These are phyloP conservation scores for Nakazawaea anatomiae DNA, from an alignment of 805 yeast species.

Conservation along the genomic window DNA sequence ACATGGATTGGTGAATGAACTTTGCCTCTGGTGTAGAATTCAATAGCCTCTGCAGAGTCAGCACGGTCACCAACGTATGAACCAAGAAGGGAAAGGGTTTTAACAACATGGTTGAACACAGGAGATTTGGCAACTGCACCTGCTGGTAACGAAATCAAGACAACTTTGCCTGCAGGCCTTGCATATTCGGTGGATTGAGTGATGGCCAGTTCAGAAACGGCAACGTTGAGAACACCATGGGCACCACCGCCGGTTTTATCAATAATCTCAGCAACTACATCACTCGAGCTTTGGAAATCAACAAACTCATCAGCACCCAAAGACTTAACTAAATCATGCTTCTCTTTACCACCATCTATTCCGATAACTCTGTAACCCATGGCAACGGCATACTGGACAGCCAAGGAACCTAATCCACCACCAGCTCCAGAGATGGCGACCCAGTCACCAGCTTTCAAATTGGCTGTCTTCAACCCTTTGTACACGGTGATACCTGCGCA, in stretches of 20 bases:
- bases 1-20: constrained; percentile 42
- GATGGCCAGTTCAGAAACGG: constrained; percentile 67
- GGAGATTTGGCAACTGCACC: constrained; percentile 58
- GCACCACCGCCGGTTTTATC: constrained; percentile 67
- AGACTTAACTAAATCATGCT: constrained; percentile 46
- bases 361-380: constrained; percentile 72
- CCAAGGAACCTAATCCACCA: constrained; percentile 74
- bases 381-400: constrained; percentile 69
- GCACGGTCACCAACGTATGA: constrained; percentile 79
- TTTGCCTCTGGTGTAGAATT: constrained; percentile 9
- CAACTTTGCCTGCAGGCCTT: constrained; percentile 66
- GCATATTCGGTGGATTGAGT: constrained; percentile 53
- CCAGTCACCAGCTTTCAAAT: too few relatives aligned
- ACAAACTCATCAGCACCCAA: constrained; percentile 63
- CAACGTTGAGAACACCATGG: constrained; percentile 71
- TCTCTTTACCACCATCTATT: constrained; percentile 66
- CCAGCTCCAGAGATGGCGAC: constrained; percentile 59
- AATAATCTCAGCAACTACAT: constrained; percentile 48
- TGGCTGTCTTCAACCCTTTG: too few relatives aligned
- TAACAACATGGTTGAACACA: constrained; percentile 61
- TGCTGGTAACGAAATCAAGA: constrained; percentile 48
- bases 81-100: constrained; percentile 57
- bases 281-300: constrained; percentile 52
- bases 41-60: constrained; percentile 41
- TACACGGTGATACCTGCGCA: too few relatives aligned